These are phyloP conservation scores for Lablab purpureus DNA, from an alignment of 306 rosid genomes.

Conservation along the genomic window DNA sequence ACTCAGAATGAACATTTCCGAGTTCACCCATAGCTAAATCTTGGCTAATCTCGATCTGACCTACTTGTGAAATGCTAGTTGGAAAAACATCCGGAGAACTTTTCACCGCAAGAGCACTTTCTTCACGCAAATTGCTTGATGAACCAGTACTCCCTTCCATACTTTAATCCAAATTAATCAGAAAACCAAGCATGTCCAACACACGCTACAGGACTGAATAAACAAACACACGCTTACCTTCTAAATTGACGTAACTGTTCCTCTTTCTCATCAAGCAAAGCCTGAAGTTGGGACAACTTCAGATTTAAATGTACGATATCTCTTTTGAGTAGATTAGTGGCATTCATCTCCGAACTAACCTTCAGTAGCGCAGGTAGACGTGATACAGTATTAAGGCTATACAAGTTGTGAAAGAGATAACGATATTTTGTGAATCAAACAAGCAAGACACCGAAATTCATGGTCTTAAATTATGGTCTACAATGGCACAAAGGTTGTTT, in stretches of 20 bases:
- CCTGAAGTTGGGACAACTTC: slow-evolving; percentile 85
- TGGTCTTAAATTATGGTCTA: not conserved
- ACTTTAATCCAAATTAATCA: slow-evolving; percentile 53
- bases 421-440: slow-evolving; percentile 6
- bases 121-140: slow-evolving; percentile 62
- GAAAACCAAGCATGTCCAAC: slow-evolving; percentile 14
- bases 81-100: slow-evolving; percentile 55
- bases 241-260: slow-evolving; percentile 67
- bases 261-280: slow-evolving; percentile 82
- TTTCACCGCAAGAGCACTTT: slow-evolving; percentile 52
- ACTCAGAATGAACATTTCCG: slow-evolving; percentile 52
- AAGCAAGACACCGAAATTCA: not conserved
- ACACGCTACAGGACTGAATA: slow-evolving; percentile 10
- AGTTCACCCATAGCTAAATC: slow-evolving; percentile 54
- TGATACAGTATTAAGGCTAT: slow-evolving; percentile 67
- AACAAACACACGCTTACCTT: slow-evolving; percentile 56
- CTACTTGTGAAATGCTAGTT: slow-evolving; percentile 46
- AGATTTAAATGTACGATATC: slow-evolving; percentile 78
- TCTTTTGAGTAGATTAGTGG: slow-evolving; percentile 71
- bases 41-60: slow-evolving; percentile 53
- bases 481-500: not conserved
- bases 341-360: slow-evolving; percentile 82
- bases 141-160: slow-evolving; percentile 60
- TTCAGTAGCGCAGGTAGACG: slow-evolving; percentile 86
- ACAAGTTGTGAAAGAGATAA: slow-evolving; percentile 34